Conservation (phyloP, 140 eudicot genomes). For the Ambrosia hybrid region DNA sequence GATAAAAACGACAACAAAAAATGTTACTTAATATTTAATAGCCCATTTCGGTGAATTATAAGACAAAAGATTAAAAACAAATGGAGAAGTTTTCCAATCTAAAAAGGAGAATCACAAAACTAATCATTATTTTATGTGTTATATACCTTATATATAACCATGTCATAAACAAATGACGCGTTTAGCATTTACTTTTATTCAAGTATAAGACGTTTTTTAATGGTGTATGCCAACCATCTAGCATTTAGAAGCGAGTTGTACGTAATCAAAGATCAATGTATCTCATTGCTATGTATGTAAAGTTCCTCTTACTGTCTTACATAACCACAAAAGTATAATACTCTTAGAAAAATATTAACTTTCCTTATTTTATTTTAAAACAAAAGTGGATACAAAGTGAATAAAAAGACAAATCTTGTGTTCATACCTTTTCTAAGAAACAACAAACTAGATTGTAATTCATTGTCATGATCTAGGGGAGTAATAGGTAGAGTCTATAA, state of each 20-base stretch:
- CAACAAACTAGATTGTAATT: conserved; percentile 38
- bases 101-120: neutral
- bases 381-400: conserved; percentile 40
- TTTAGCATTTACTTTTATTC: neutral
- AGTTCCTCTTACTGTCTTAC: too few relatives aligned
- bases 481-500: conserved; percentile 37
- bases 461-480: conserved; percentile 27
- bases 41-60: neutral
- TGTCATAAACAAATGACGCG: neutral
- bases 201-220: too few relatives aligned
- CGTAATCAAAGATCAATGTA: neutral
- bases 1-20: neutral
- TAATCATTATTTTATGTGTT: neutral
- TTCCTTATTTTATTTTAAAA: neutral
- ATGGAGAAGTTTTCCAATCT: neutral
- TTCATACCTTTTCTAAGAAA: conserved; percentile 39
- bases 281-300: neutral
- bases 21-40: neutral
- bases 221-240: too few relatives aligned
- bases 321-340: too few relatives aligned
- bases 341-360: conserved; percentile 14
- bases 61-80: neutral
- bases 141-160: neutral
- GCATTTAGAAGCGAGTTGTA: too few relatives aligned
- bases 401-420: conserved; percentile 30